Evolutionary conservation across 306 rosid genomes (phyloP), one percentile per base, ranked within the genome.

Genomic region (Begonia peltatifolia): DNA sequence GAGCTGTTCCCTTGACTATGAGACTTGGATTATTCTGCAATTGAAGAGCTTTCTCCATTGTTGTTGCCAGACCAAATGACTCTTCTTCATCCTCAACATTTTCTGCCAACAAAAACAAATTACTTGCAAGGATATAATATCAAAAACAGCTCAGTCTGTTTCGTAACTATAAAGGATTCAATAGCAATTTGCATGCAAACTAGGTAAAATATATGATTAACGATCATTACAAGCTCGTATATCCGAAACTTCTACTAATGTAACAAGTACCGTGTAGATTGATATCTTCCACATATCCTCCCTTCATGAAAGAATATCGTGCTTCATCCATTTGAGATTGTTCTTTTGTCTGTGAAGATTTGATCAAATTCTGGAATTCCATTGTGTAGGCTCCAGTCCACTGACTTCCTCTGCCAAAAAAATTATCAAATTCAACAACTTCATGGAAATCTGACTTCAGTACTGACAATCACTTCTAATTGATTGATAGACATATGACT

Each of bases 311-410:
- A 42, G 97, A 88, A 74, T 75, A 88, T 12, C 97, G 73, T 11
- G 97, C 80, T 75, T 76, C 96, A 53, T 73, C 73, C 61, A 68
- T 69, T 58, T 64, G 74, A 52, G 54, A 61, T 52, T 52, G 62
- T 59, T 52, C 71, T 17, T 75, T 74, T 44, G 54, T 64, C 46
- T 38, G 65, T 57, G 83, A 65, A 30, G 73, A 71, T 63, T 72
- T 54, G 18, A 82, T 74, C 58, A 88, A 70, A 65, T 84, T 81
- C 47, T 61, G 75, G 66, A 88, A 82, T 60, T 77, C 93, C 87
- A 82, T 68, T 25, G 74, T 69, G 58, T 84, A 84, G 11, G 66
- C 88, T 65, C 95, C 97, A 16, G 97, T 88, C 97, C 97, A 88
- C 48, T 79, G 83, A 63, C 80, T 81, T 61, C 87, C 95, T 55